Percentiles rank a stretch among this genome's conserved stretches.
These are phyloP conservation scores for Xylaria sp. DNA, from an alignment of 2,329 filamentous ascomycete genomes.

Conservation along the genomic window DNA sequence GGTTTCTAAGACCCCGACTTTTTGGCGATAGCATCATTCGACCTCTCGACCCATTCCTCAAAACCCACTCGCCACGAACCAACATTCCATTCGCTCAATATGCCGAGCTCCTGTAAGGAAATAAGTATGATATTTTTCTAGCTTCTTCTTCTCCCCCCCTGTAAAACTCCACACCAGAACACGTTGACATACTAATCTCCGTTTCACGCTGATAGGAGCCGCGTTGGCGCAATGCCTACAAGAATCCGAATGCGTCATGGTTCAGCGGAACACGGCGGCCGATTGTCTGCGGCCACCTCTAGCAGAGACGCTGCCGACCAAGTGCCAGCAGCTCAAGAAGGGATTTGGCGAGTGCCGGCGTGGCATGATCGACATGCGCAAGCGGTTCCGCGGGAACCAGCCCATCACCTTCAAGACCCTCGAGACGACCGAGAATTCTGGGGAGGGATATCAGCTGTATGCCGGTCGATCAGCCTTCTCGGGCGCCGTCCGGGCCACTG, in stretches of 20 bases:
- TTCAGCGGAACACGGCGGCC: slow-evolving; percentile 84
- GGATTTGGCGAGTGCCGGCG: slow-evolving; percentile 95
- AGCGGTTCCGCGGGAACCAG: slow-evolving; percentile 94
- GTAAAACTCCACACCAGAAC: not conserved
- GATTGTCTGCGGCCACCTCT: slow-evolving; percentile 90
- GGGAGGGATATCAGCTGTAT: slow-evolving; percentile 77
- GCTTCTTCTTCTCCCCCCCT: not conserved
- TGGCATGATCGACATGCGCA: slow-evolving; percentile 98
- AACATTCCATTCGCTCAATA: slow-evolving; percentile 55
- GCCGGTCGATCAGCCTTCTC: slow-evolving; percentile 78
- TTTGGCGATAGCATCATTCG: slow-evolving; percentile 25
- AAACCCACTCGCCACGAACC: not conserved
- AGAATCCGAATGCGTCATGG: slow-evolving; percentile 95
- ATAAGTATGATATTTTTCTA: slow-evolving; percentile 78
- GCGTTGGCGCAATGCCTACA: slow-evolving; percentile 95
- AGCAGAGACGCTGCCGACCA: slow-evolving; percentile 81
- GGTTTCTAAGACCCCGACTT: slow-evolving; percentile 9
- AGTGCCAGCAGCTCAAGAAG: slow-evolving; percentile 93
- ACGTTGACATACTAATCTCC: slow-evolving; percentile 11
- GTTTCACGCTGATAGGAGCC: slow-evolving; percentile 69
- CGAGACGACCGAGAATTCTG: slow-evolving; percentile 69
- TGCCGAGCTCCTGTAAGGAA: slow-evolving; percentile 98
- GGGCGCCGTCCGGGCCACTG: slow-evolving; percentile 71
- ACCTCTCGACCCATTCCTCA: not conserved
- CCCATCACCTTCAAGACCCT: slow-evolving; percentile 76